Evolutionary conservation across 495 filamentous ascomycete species (phyloP), one percentile per base, ranked within the genome.

Genomic region (Tuber umbilicatum): DNA sequence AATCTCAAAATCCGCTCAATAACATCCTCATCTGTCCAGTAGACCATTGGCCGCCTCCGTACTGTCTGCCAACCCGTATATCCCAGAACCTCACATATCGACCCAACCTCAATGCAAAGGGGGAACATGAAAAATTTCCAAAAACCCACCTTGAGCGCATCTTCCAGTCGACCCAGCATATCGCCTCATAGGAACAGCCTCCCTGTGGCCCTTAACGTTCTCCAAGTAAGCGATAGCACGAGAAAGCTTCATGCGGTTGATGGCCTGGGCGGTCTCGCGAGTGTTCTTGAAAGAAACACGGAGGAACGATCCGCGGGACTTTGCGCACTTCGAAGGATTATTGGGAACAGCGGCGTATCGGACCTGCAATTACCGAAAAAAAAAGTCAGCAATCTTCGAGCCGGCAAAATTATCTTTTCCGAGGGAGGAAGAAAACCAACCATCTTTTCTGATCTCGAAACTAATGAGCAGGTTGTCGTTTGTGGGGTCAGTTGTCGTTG

Each of bases 211-310:
- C 84, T 90, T 89, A 80, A 99, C 95, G 85, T 98, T 97, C 87
- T 95, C 93, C 84, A 99, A 91, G 90, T 94, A 99, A 83, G 87
- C 89, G 81, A 97, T 86, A 78, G 95, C 96, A 83, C 95, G 95
- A 86, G 91, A 87, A 83, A 98, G 88, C 89, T 98, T 98, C 95
- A 94, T 97, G 86, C 95, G 94, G 86, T 93, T 97, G 90, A 98
- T 94, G 78, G 94, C 94, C 88, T 97, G 94, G 74, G 95, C 96
- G 79, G 95, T 97, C 89, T 99, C 96, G 84, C 94, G 93, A 86
- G 95, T 97, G 90, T 99, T 98, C 90, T 98, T 98, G 91, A 97
- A 97, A 82, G 92, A 95, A 84, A 97, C 94, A 83, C 95, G 94
- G 80, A 99, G 93, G 90, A 98, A 98, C 84, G 94, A 92, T 85